phyloP scores from a whole-genome alignment of 2,329 filamentous ascomycete genomes.

The Aureobasidium sp. region DNA sequence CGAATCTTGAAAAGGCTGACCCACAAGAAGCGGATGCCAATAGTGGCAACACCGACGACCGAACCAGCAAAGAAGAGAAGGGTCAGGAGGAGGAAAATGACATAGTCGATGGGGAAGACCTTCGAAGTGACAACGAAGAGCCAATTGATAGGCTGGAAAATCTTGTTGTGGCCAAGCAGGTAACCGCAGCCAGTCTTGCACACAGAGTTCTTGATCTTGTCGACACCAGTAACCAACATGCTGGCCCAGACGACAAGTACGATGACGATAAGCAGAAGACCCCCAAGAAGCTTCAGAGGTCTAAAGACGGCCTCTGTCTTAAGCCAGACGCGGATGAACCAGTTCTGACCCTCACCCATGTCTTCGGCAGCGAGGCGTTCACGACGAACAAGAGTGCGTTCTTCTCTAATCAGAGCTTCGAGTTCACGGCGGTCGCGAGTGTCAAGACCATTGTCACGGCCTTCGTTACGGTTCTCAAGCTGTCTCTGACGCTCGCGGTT shows the following conservation, averaged over 20 bases:
- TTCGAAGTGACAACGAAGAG: slow-evolving; percentile 72
- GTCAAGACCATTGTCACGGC: slow-evolving; percentile 66
- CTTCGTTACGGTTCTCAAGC: slow-evolving; percentile 76
- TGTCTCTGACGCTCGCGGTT: slow-evolving; percentile 91
- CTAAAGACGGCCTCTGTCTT: slow-evolving; percentile 76
- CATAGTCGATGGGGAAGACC: slow-evolving; percentile 86
- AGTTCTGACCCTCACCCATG: slow-evolving; percentile 67
- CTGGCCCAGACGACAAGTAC: slow-evolving; percentile 74
- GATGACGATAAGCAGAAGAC: slow-evolving; percentile 67
- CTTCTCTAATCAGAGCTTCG: slow-evolving; percentile 78
- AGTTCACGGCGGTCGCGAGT: slow-evolving; percentile 83
- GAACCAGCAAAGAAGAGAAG: slow-evolving; percentile 84
- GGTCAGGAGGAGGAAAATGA: slow-evolving; percentile 77
- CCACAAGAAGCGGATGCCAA: slow-evolving; percentile 96
- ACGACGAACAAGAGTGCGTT: slow-evolving; percentile 83
- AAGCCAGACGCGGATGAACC: slow-evolving; percentile 67
- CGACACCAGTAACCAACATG: slow-evolving; percentile 91
- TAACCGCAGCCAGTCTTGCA: slow-evolving; percentile 91
- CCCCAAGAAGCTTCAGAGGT: slow-evolving; percentile 80
- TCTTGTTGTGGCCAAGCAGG: slow-evolving; percentile 76
- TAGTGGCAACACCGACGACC: slow-evolving; percentile 73
- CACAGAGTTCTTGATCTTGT: slow-evolving; percentile 92
- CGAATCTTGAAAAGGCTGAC: slow-evolving; percentile 86
- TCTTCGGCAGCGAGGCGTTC: slow-evolving; percentile 81
- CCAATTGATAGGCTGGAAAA: slow-evolving; percentile 95